Percentiles rank a stretch among this genome's conserved stretches.
Conservation (phyloP, 208 protist genomes). For the Crithidia fasciculata region DNA sequence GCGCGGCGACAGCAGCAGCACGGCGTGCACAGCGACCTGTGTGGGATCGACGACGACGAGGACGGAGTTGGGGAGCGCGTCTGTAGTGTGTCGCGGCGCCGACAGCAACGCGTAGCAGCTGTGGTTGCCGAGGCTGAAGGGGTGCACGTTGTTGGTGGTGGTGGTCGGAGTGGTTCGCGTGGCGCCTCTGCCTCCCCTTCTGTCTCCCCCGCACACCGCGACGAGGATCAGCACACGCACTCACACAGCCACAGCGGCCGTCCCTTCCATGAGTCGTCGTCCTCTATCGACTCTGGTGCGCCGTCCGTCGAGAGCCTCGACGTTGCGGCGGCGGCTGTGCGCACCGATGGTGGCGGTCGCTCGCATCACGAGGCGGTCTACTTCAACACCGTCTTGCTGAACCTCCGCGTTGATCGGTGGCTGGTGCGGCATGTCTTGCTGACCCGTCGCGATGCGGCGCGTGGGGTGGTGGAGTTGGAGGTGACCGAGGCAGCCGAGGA, state of each 20-base stretch:
- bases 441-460: constrained; percentile 12
- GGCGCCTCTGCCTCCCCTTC: not conserved
- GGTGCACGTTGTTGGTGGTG: no score
- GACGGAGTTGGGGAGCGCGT: not conserved
- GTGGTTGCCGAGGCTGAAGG: not conserved
- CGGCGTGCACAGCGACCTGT: not conserved
- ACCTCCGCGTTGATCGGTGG: constrained; percentile 15
- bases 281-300: not conserved
- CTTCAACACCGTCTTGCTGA: constrained; percentile 25
- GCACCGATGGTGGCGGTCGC: no score
- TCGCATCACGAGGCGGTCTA: constrained; percentile 13
- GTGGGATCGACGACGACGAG: not conserved
- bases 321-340: not conserved
- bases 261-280: not conserved
- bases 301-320: constrained; percentile 12
- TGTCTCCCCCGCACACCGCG: not conserved
- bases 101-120: not conserved
- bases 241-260: no score
- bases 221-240: not conserved
- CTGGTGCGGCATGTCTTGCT: constrained; percentile 11
- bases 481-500: constrained; percentile 12
- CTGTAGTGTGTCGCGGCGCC: constrained; percentile 1
- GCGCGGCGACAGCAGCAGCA: not conserved
- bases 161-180: no score
- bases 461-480: constrained; percentile 18